Base-by-base conservation (phyloP, 441 rosid species). In the Adansonia gregorii region DNA sequence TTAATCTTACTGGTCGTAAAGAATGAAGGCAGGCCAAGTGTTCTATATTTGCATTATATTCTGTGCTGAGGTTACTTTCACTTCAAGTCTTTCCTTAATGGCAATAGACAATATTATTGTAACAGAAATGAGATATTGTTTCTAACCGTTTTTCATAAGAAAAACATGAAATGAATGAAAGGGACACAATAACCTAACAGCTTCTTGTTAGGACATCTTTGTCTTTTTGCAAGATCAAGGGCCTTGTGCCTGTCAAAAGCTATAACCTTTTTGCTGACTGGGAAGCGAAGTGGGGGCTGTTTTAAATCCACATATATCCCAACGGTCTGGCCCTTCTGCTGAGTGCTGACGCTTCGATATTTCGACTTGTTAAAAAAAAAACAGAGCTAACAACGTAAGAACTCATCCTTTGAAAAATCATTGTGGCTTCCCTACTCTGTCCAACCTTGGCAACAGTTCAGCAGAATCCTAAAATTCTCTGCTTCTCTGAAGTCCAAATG, bases 281-380 rank as follows among this genome's bases (percentile, higher is more conserved):
- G 45, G 43, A 8, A 43, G 59, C 39, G 8, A 74, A 11, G 61
- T 66, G 31, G 67, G 75, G 77, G 85, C 58, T 71, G 76, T 22
- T 63, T 51, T 60, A 45, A 78, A 76, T 76, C 92, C 90, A 82
- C 85, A 81, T 74, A 82, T 67, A 65, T 61, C 41, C 41, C 41
- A 35, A 4, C 41, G 41, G 41, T 35, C 41, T 35, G 41, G 41
- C 6, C 41, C 6, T 35, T 35, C 41, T 35, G 41, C 41, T 35
- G 41, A 35, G 6, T 35, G 41, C 41, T 35, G 41, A 35, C 41
- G 41, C 41, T 35, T 35, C 6, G 41, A 35, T 35, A 35, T 35
- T 35, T 35, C 6, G 41, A 35, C 41, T 35, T 35, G 41, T 35
- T 35, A 4, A 35, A 35, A 35, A 35, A 35, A 35, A 35, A 35